These are phyloP conservation scores for Alternaria dauci DNA, from an alignment of 2,329 filamentous ascomycete genomes.

Conservation along the genomic window DNA sequence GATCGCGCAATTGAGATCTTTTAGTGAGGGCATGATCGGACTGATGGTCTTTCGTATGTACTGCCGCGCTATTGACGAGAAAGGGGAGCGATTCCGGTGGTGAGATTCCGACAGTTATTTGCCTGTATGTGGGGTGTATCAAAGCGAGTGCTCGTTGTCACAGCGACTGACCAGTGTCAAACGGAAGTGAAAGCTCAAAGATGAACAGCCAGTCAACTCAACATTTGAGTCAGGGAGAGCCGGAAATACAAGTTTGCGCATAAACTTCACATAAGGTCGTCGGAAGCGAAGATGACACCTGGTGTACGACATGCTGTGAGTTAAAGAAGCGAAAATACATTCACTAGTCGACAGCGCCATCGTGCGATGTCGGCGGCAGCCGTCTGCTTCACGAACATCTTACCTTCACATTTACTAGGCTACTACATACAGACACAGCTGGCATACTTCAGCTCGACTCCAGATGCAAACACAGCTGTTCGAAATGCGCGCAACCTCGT, in stretches of 20 bases:
- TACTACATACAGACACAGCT: not conserved
- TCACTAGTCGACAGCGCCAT: not conserved
- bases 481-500: not conserved
- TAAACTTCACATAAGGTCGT: not conserved
- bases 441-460: not conserved
- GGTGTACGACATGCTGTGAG: not conserved
- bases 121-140: not conserved
- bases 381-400: not conserved
- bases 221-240: too few relatives aligned
- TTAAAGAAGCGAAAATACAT: not conserved
- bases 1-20: constrained; percentile 61
- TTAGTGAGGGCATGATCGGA: constrained; percentile 61
- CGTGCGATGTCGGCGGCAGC: not conserved
- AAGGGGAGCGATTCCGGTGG: too few relatives aligned
- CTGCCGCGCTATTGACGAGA: not conserved
- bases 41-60: not conserved
- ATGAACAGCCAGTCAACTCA: not conserved
- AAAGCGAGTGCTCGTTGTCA: not conserved
- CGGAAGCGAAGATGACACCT: not conserved
- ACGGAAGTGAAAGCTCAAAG: not conserved
- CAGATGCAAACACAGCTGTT: not conserved
- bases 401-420: not conserved
- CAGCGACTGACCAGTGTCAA: not conserved
- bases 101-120: not conserved
- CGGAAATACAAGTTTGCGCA: not conserved